Conservation (phyloP, 306 rosid genomes). For the Quercus bicolor region DNA sequence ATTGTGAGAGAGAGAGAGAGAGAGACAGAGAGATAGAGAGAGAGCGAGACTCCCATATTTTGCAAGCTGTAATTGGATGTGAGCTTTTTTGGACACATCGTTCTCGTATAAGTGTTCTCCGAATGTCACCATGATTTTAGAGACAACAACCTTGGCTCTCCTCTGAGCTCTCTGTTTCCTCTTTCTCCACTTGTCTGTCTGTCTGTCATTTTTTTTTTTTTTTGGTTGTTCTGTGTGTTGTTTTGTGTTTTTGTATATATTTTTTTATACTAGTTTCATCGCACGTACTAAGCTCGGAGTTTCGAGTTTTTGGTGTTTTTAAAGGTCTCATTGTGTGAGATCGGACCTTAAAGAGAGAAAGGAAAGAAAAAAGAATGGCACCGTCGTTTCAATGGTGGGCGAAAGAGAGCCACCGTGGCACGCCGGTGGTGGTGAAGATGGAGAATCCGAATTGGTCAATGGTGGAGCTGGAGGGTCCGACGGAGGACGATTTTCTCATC, state of each 20-base stretch:
- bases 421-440: slow-evolving; percentile 98
- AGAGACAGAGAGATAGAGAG: too few relatives aligned
- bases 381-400: slow-evolving; percentile 73
- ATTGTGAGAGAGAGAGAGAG: too few relatives aligned
- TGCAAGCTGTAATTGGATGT: slow-evolving; percentile 62
- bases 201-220: neutral
- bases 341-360: slow-evolving; percentile 7
- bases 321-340: slow-evolving; percentile 10
- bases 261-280: neutral
- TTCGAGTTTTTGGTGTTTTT: too few relatives aligned
- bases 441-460: slow-evolving; percentile 94
- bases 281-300: too few relatives aligned
- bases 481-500: slow-evolving; percentile 62
- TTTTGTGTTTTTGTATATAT: neutral
- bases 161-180: slow-evolving; percentile 8
- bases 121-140: slow-evolving; percentile 55
- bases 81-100: slow-evolving; percentile 39
- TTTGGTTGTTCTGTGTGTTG: neutral
- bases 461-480: slow-evolving; percentile 87
- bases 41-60: slow-evolving; percentile 10
- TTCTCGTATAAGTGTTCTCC: slow-evolving; percentile 31
- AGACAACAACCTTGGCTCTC: slow-evolving; percentile 28
- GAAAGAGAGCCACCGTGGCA: slow-evolving; percentile 67
- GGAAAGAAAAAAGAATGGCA: slow-evolving; percentile 47
- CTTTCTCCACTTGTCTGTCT: slow-evolving; percentile 35